phyloP scores from a whole-genome alignment of 192 early-diverging fungal species.

The Paraglomus brasilianum region DNA sequence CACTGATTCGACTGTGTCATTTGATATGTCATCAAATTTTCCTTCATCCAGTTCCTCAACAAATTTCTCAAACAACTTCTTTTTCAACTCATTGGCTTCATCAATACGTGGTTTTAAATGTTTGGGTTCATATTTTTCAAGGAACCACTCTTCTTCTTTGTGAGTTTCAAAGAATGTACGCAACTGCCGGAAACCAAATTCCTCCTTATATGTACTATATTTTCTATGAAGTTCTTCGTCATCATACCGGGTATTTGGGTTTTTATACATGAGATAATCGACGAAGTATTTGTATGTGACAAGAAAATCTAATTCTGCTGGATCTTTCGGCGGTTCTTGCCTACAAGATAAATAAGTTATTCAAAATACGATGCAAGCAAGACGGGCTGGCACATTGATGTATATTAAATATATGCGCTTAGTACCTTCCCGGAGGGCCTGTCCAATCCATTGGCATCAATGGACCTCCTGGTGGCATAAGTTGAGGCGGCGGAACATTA shows the following conservation, averaged over 20 bases:
- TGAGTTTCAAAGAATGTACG: conserved; percentile 74
- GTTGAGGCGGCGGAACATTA: conserved; percentile 19
- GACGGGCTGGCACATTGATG: not conserved
- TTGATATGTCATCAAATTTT: conserved; percentile 57
- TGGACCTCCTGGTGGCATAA: conserved; percentile 25
- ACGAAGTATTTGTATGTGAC: conserved; percentile 74
- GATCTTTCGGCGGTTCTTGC: conserved; percentile 52
- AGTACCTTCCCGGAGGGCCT: conserved; percentile 21
- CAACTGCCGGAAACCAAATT: conserved; percentile 65
- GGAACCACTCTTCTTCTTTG: conserved; percentile 88
- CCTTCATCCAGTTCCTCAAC: conserved; percentile 65
- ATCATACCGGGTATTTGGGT: conserved; percentile 57
- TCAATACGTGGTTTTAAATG: conserved; percentile 52
- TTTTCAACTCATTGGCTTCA: conserved; percentile 55
- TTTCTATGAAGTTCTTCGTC: conserved; percentile 78
- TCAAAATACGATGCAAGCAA: not conserved
- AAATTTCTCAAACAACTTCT: conserved; percentile 58
- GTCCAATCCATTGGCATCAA: conserved; percentile 31
- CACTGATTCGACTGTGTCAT: conserved; percentile 37
- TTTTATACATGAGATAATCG: conserved; percentile 64
- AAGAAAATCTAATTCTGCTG: conserved; percentile 71
- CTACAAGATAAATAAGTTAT: not conserved
- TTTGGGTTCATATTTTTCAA: conserved; percentile 89
- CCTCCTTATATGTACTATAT: conserved; percentile 84
- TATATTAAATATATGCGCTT: not conserved